Percentiles rank a stretch among this genome's conserved stretches.
phyloP scores from a whole-genome alignment of 2,329 filamentous ascomycete species.

The Curvularia verruculosa region DNA sequence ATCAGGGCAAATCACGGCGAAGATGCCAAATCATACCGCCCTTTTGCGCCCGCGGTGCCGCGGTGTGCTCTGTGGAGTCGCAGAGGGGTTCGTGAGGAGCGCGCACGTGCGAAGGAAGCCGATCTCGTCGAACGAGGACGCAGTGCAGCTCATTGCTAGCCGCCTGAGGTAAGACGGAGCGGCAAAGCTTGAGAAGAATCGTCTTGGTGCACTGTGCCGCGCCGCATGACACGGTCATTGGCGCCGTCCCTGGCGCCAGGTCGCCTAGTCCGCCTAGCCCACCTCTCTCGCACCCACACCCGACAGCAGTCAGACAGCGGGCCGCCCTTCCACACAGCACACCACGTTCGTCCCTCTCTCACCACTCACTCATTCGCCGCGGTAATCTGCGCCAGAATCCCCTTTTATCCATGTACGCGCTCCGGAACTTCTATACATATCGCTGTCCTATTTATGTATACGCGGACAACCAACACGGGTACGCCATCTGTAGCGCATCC shows the following conservation, averaged over 20 bases:
- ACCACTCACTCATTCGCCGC: neutral
- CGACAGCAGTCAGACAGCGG: constrained; percentile 12
- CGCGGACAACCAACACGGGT: neutral
- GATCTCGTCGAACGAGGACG: constrained; percentile 3
- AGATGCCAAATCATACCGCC: constrained; percentile 14
- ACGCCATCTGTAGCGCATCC: neutral
- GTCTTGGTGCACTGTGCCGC: constrained; percentile 19
- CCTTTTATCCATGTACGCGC: neutral
- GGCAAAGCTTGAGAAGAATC: constrained; percentile 13
- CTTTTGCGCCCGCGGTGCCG: constrained; percentile 1
- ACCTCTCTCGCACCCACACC: no score
- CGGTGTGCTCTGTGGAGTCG: constrained; percentile 6
- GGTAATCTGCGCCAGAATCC: neutral
- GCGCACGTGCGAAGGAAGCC: constrained; percentile 10
- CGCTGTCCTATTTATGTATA: neutral
- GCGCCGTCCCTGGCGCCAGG: constrained; percentile 23
- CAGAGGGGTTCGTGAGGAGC: constrained; percentile 13
- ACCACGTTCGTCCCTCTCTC: neutral
- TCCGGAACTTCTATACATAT: neutral
- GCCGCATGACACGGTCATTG: constrained; percentile 37
- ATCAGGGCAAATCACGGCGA: constrained; percentile 3
- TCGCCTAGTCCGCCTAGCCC: constrained; percentile 19
- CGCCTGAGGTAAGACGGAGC: constrained; percentile 4
- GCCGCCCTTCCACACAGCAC: constrained; percentile 6
- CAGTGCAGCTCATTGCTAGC: constrained; percentile 10